Base-by-base conservation (phyloP, 345 rosid genomes). In the Bruguiera sexangula region DNA sequence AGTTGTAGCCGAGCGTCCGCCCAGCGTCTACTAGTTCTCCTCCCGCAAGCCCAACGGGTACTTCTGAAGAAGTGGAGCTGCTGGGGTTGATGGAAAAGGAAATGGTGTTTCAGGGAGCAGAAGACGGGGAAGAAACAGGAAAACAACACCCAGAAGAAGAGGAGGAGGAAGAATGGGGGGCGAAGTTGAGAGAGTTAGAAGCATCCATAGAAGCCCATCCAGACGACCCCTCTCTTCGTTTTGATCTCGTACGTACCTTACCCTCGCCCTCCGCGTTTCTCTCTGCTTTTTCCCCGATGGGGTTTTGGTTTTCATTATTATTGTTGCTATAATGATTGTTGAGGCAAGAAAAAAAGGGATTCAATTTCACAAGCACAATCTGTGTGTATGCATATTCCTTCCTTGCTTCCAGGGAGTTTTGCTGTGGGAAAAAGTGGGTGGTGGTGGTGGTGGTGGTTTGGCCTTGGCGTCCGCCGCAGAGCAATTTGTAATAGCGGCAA, bases 401-500 rank as follows among this genome's bases (percentile, higher is more conserved):
- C n/a, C 39, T n/a, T 16, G 27, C 19, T 53, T 73, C 52, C 88
- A 90, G 99, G 99, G 96, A 3, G 37, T 88, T 60, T 72, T 73
- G 54, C 66, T 95, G 70, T 91, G 96, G 96, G 83, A 86, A 68
- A 82, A 53, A 59, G 82, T 76, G 1, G 74, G 73, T 43, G 87
- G 77, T 18, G 73, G 75, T 18, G 73, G 75, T 18, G 73, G 75
- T 0, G 73, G 66, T 37, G 86, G 37, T 62, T 48, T 29, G 31
- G 26, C 60, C 51, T 66, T 58, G 69, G 83, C 85, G 66, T 81
- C 78, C 74, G 96, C 98, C 1, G 97, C 92, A 0, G 92, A 92
- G 85, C 86, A 81, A 73, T 95, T 92, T 61, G 78, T 95, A 1
- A 51, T 79, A 21, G 82, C 94, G 18, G 98, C 87, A 51, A 95